Conservation (phyloP, 805 yeast genomes). For the Candida namnaoensis region DNA sequence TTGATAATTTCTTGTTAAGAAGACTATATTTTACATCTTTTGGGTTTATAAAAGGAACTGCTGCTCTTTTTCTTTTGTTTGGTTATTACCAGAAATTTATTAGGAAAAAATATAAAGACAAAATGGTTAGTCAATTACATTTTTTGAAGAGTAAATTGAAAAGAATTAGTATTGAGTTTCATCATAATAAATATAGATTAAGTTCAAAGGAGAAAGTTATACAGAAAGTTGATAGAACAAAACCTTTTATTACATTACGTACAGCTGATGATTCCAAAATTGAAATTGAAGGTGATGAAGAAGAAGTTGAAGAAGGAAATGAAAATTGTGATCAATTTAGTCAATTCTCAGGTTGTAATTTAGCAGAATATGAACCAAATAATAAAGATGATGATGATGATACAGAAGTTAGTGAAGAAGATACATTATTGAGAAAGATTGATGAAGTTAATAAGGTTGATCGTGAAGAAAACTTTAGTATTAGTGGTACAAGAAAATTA, state of each 20-base stretch:
- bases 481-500: neutral
- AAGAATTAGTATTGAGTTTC: constrained; percentile 24
- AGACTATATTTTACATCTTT: too few relatives aligned
- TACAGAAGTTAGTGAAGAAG: neutral
- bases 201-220: constrained; percentile 28
- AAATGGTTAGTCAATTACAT: constrained; percentile 10
- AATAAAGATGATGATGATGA: neutral
- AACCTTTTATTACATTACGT: constrained; percentile 28
- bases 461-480: neutral
- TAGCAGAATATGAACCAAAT: too few relatives aligned
- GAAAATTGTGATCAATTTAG: constrained; percentile 4
- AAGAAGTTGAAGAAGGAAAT: neutral
- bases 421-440: neutral
- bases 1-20: too few relatives aligned
- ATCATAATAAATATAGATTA: constrained; percentile 29
- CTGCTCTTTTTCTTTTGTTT: too few relatives aligned
- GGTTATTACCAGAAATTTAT: too few relatives aligned
- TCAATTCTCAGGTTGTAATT: too few relatives aligned
- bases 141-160: constrained; percentile 24
- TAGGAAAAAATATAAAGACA: neutral
- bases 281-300: neutral
- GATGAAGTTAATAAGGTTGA: neutral
- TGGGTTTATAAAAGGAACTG: too few relatives aligned
- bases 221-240: constrained; percentile 24
- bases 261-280: constrained; percentile 6